Evolutionary conservation across 1,284 basidiomycete genomes (phyloP).

Genomic region (Microbotryum intermedium): DNA sequence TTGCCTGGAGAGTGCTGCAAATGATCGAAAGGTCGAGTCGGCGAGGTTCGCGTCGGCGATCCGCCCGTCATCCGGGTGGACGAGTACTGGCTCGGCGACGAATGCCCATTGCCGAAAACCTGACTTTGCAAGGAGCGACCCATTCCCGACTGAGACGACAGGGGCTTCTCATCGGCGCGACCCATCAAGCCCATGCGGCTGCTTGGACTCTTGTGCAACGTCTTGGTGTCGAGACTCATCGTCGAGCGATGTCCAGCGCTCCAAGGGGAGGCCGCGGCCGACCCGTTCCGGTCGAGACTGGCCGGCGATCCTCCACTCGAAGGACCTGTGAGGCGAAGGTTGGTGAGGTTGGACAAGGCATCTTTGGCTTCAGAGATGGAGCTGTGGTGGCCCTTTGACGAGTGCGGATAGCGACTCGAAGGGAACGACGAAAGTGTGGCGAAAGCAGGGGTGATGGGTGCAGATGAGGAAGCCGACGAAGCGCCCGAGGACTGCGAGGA

Average conservation of each 20-base stretch:
- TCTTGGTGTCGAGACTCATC: background rate
- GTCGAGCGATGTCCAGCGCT: background rate
- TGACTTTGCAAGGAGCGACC: background rate
- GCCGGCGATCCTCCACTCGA: background rate
- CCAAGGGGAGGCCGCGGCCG: background rate
- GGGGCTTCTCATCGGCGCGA: background rate
- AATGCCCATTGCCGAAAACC: background rate
- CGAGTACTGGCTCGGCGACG: background rate
- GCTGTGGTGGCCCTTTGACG: background rate
- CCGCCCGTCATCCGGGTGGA: background rate
- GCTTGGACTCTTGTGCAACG: background rate
- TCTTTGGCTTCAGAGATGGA: background rate
- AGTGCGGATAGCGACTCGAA: background rate
- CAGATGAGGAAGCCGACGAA: constrained; percentile 1
- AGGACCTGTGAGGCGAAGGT: background rate
- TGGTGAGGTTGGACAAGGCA: background rate
- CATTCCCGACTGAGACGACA: background rate
- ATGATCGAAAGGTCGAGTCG: background rate
- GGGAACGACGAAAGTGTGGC: constrained; percentile 6
- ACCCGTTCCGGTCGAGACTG: background rate
- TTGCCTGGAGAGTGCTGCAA: background rate
- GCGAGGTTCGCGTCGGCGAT: background rate
- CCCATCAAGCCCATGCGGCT: background rate
- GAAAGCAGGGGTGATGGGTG: constrained; percentile 20
- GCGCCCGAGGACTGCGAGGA: constrained; percentile 22